Evolutionary conservation across 768 basidiomycete genomes (phyloP).

Genomic region (Russula vinacea): DNA sequence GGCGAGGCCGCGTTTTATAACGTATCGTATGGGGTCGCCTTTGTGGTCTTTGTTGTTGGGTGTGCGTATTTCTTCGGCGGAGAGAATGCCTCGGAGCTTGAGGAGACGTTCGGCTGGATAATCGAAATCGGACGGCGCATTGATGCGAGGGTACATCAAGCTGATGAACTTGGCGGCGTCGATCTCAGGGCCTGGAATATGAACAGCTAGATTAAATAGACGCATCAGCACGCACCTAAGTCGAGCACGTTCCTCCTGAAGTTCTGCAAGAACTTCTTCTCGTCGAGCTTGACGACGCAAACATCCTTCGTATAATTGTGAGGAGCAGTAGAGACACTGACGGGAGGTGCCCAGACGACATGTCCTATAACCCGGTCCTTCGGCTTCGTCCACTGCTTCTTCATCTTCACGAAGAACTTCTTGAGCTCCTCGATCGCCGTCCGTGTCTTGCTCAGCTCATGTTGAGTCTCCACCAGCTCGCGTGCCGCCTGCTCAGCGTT

Average conservation of each 20-base stretch:
- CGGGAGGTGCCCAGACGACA: slow-evolving; percentile 12
- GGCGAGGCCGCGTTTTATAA: not conserved
- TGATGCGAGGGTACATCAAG: not conserved
- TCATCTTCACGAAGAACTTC: not conserved
- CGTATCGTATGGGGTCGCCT: not conserved
- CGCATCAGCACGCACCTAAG: not conserved
- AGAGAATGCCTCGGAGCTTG: slow-evolving; percentile 3
- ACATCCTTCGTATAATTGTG: not conserved
- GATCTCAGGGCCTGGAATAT: not conserved
- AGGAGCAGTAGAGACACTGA: not conserved
- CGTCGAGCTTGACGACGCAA: not conserved
- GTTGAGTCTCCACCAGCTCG: not conserved
- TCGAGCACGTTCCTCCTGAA: not conserved
- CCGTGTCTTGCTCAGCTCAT: not conserved
- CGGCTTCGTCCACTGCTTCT: not conserved
- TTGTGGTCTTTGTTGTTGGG: slow-evolving; percentile 1
- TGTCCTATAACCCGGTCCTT: slow-evolving; percentile 8
- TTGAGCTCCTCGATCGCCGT: not conserved
- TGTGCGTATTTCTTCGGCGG: not conserved
- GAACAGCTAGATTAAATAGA: not conserved
- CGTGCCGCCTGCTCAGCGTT: not conserved
- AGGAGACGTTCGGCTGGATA: slow-evolving; percentile 5
- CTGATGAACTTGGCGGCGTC: not conserved
- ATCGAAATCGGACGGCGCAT: not conserved
- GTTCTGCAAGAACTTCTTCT: not conserved